These are phyloP conservation scores for Clarireedia monteithiana DNA, from an alignment of 2,329 filamentous ascomycete species.

Conservation along the genomic window DNA sequence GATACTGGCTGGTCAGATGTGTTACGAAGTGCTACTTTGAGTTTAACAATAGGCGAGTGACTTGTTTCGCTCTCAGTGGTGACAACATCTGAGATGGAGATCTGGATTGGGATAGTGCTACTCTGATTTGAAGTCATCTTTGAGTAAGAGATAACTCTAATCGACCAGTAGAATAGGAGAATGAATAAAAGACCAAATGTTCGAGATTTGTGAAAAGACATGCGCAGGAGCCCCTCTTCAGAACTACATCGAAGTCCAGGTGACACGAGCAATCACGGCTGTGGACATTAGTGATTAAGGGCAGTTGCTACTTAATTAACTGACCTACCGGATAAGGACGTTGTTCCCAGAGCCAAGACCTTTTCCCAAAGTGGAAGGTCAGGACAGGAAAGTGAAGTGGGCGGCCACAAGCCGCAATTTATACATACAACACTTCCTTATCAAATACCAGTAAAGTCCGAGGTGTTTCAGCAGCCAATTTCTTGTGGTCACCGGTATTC, in stretches of 20 bases:
- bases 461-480: too few relatives aligned
- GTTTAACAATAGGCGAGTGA: not conserved
- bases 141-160: not conserved
- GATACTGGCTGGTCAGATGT: constrained; percentile 25
- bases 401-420: too few relatives aligned
- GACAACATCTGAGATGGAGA: not conserved
- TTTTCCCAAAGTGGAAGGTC: too few relatives aligned
- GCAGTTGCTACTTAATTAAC: too few relatives aligned
- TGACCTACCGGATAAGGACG: too few relatives aligned
- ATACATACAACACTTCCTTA: too few relatives aligned
- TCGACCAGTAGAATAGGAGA: not conserved
- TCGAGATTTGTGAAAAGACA: not conserved
- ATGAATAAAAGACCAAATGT: not conserved
- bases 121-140: not conserved
- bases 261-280: too few relatives aligned
- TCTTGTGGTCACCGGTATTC: too few relatives aligned
- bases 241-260: not conserved
- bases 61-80: not conserved
- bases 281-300: too few relatives aligned
- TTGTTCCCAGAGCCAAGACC: too few relatives aligned
- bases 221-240: not conserved
- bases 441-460: too few relatives aligned
- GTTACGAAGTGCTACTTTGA: constrained; percentile 21
- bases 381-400: too few relatives aligned
- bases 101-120: not conserved